Evolutionary conservation across 176 grass and related monocot genomes (phyloP).

Genomic region (Luzula sylvatica): DNA sequence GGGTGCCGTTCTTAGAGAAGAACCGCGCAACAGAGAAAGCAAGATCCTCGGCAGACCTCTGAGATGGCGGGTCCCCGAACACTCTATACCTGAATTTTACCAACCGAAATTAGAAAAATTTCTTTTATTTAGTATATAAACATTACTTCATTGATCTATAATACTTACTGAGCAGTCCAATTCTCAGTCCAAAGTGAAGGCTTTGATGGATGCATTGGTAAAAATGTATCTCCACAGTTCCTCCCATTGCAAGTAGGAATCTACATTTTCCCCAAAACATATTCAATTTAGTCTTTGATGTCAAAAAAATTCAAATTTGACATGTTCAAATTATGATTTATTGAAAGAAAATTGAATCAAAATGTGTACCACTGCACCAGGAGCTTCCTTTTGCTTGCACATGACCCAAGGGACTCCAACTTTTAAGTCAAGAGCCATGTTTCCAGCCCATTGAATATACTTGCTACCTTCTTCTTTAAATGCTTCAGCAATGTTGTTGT

Average conservation of each 20-base stretch:
- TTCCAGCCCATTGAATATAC: conserved; percentile 63
- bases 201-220: conserved; percentile 40
- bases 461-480: conserved; percentile 35
- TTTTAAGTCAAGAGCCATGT: conserved; percentile 48
- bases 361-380: conserved; percentile 65
- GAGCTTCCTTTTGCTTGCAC: conserved; percentile 82
- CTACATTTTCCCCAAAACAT: conserved; percentile 22
- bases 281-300: too few species aligned
- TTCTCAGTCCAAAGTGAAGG: conserved; percentile 85
- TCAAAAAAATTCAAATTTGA: too few species aligned
- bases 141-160: conserved; percentile 16
- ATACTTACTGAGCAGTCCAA: conserved; percentile 95
- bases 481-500: conserved; percentile 48
- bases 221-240: conserved; percentile 88
- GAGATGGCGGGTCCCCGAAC: conserved; percentile 61
- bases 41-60: conserved; percentile 83
- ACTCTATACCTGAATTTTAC: conserved; percentile 56
- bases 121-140: conserved; percentile 3
- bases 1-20: conserved; percentile 70
- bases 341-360: conserved; percentile 11
- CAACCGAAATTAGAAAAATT: conserved; percentile 23
- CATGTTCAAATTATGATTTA: too few species aligned
- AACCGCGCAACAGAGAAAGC: conserved; percentile 75
- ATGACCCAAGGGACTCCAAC: conserved; percentile 79
- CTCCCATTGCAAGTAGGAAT: conserved; percentile 95